phyloP scores from a whole-genome alignment of 1,139 yeast species.

The Kazachstania sp. region DNA sequence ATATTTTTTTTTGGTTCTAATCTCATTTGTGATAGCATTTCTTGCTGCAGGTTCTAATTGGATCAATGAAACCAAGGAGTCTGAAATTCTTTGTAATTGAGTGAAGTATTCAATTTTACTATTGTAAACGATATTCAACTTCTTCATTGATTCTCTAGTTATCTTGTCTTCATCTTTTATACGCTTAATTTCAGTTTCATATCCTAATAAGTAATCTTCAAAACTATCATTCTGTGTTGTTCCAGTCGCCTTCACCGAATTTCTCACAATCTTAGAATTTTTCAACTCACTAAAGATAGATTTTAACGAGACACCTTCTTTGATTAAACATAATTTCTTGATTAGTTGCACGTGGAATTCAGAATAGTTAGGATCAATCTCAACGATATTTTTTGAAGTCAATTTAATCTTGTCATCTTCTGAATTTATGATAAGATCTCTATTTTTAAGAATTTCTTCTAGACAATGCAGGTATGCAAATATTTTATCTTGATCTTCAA shows the following conservation, averaged over 20 bases:
- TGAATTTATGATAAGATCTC: constrained; percentile 41
- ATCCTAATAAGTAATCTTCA: constrained; percentile 20
- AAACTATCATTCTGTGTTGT: constrained; percentile 9
- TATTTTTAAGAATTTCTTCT: constrained; percentile 47
- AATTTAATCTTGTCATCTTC: constrained; percentile 24
- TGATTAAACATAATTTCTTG: constrained; percentile 12
- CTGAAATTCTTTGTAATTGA: constrained; percentile 79
- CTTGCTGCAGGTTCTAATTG: constrained; percentile 17
- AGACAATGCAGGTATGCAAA: constrained; percentile 57
- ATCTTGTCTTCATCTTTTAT: constrained; percentile 22
- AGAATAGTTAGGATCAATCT: constrained; percentile 18
- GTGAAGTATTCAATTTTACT: constrained; percentile 71
- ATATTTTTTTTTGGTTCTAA: constrained; percentile 16
- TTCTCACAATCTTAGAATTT: constrained; percentile 21
- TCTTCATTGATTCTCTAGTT: constrained; percentile 43
- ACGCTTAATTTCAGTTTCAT: constrained; percentile 15
- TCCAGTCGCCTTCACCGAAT: constrained; percentile 6
- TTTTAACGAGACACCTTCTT: constrained; percentile 21
- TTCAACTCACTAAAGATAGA: constrained; percentile 24
- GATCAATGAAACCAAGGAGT: constrained; percentile 43
- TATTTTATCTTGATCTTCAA: constrained; percentile 65
- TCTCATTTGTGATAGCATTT: constrained; percentile 23
- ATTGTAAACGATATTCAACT: constrained; percentile 62
- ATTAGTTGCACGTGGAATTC: constrained; percentile 18
- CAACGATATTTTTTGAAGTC: constrained; percentile 8